A percentile compares a stretch with the other conserved stretches of the same genome.
These are phyloP conservation scores for Groenewaldozyma sp. DNA, from an alignment of 1,139 yeast species.

Conservation along the genomic window DNA sequence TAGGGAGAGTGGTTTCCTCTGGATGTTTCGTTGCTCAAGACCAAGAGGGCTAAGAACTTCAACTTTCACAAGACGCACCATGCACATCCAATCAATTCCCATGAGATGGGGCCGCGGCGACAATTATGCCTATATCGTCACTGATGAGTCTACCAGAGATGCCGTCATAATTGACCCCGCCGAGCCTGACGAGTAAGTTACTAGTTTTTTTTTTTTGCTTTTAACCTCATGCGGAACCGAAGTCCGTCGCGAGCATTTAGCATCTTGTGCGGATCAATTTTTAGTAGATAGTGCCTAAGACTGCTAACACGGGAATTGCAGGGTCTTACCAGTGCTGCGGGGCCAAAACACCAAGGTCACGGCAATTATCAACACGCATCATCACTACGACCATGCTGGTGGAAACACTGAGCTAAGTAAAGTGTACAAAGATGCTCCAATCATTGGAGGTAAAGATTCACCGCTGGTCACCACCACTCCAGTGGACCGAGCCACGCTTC, in stretches of 20 bases:
- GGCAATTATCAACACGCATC: constrained; percentile 90
- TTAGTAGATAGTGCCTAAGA: too few relatives aligned
- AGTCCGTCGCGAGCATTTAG: too few relatives aligned
- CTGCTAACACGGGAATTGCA: too few relatives aligned
- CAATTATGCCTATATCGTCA: constrained; percentile 74
- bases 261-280: too few relatives aligned
- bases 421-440: constrained; percentile 45
- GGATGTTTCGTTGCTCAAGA: too few relatives aligned
- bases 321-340: constrained; percentile 3
- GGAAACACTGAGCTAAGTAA: constrained; percentile 53
- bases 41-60: too few relatives aligned
- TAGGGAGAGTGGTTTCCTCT: too few relatives aligned
- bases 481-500: constrained; percentile 39
- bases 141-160: constrained; percentile 55
- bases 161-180: constrained; percentile 94
- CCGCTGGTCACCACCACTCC: constrained; percentile 65
- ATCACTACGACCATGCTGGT: constrained; percentile 89
- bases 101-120: constrained; percentile 96
- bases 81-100: constrained; percentile 76
- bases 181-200: constrained; percentile 53
- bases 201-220: too few relatives aligned
- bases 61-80: constrained; percentile 21
- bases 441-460: constrained; percentile 82
- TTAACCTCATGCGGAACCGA: too few relatives aligned
- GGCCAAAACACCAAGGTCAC: constrained; percentile 38